Base-by-base conservation (phyloP, 2,329 filamentous ascomycete genomes). In the Xylaria sp. region DNA sequence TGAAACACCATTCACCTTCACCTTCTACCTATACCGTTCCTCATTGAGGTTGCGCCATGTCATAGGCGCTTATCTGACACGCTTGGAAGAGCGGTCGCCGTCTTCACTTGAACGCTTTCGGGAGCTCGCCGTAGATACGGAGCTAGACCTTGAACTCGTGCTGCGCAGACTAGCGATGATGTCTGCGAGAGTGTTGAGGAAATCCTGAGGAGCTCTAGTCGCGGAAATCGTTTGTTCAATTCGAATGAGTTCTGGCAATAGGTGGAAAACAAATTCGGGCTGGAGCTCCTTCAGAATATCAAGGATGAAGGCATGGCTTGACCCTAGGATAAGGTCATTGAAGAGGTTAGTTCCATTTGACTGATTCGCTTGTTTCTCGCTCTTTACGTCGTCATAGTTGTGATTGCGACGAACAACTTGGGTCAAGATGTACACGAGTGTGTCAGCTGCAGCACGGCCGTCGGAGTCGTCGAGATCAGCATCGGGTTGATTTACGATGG, bases 351-450 rank as follows among this genome's bases (percentile, higher is more conserved):
- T 42, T 18, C 23, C 58, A 16, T 46, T 57, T 7, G 52, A 6
- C 4, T 58, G 10, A 6, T 8, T 42, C 0, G 13, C 2, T 49
- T 59, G 16, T 18, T 46, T 44, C 8, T n/a, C 3, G 10, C 23
- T 57, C 13, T 11, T 11, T 6, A 19, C 30, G 4, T 50, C 19
- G 50, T 61, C 19, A 47, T 61, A 46, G 60, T 81, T 76, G 23
- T 62, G 63, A 63, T 76, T 76, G 35, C 75, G 75, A 48, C 72
- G 68, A 4, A 78, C 75, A 2, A 83, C 76, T 13, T 73, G 69
- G 42, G 73, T 68, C 19, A 84, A 75, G 51, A 83, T 79, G 65
- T 76, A 76, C 0, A 83, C 69, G 1, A 84, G 74, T 0, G 78
- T 74, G 2, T 74, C 75, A 2, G 78, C 80, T 3, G 80, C 81